Evolutionary conservation across 2,329 filamentous ascomycete genomes (phyloP).

Genomic region (Westerdykella sp.): DNA sequence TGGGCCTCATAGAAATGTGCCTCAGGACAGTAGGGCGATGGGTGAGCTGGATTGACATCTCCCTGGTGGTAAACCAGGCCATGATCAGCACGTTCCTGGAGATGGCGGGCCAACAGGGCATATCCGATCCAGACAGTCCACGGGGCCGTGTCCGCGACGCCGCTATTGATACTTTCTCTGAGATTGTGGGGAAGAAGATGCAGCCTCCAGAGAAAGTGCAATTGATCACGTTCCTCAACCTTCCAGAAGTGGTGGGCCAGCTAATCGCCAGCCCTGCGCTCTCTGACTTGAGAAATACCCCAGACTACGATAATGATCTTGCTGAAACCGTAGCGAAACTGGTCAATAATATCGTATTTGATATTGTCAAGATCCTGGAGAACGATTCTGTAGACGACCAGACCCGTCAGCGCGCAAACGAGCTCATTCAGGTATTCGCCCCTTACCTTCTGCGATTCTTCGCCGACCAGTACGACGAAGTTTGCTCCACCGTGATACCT

Average conservation of each 20-base stretch:
- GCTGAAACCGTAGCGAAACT: conserved; percentile 93
- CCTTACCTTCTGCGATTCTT: conserved; percentile 90
- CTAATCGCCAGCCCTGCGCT: conserved; percentile 78
- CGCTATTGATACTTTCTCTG: conserved; percentile 89
- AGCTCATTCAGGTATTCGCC: conserved; percentile 74
- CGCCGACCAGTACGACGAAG: conserved; percentile 95
- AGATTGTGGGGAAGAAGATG: conserved; percentile 98
- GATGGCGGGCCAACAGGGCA: conserved; percentile 68
- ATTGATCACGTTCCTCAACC: conserved; percentile 84
- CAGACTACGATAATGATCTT: conserved; percentile 89
- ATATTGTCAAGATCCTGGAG: conserved; percentile 82
- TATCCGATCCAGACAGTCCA: conserved; percentile 50
- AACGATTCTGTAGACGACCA: conserved; percentile 57
- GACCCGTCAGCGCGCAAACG: conserved; percentile 68
- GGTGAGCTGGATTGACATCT: conserved; percentile 99
- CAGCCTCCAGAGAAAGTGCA: conserved; percentile 86
- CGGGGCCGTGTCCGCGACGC: conserved; percentile 77
- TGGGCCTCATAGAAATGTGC: conserved; percentile 77
- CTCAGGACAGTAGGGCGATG: conserved; percentile 90
- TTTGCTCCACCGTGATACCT: conserved; percentile 92
- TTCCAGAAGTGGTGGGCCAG: conserved; percentile 77
- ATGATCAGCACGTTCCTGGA: conserved; percentile 83
- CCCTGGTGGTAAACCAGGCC: conserved; percentile 72
- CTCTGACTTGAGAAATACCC: conserved; percentile 69
- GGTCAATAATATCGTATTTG: conserved; percentile 81